Conservation (phyloP, 768 basidiomycete species). For the Hericium rajendrae region DNA sequence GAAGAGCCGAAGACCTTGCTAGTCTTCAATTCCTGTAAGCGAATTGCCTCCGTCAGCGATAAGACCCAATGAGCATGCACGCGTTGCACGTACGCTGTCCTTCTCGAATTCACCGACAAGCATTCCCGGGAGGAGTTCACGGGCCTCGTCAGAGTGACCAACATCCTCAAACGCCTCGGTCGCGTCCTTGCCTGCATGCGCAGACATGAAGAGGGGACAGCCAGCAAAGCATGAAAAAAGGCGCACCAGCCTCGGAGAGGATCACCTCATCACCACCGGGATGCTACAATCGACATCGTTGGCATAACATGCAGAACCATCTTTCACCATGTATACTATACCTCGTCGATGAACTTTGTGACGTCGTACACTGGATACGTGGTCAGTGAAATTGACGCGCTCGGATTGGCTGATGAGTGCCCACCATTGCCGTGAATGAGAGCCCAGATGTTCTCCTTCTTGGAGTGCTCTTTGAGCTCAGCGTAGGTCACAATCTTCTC, state of each 20-base stretch:
- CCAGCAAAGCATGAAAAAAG: constrained; percentile 9
- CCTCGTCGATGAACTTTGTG: constrained; percentile 93
- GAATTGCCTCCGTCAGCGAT: not conserved
- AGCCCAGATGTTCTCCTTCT: constrained; percentile 71
- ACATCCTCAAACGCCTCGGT: constrained; percentile 99
- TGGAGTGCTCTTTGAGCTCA: constrained; percentile 68
- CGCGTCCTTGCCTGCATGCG: constrained; percentile 71
- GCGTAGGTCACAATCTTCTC: constrained; percentile 56
- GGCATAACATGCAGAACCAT: not conserved
- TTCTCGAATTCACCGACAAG: constrained; percentile 73
- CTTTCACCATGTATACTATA: constrained; percentile 17
- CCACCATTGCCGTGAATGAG: constrained; percentile 80
- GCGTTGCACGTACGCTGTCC: constrained; percentile 28
- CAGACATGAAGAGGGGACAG: too few species aligned
- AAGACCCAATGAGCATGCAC: not conserved
- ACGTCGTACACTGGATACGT: constrained; percentile 74
- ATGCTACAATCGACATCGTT: constrained; percentile 42
- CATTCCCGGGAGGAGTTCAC: constrained; percentile 86
- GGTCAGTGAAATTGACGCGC: constrained; percentile 10
- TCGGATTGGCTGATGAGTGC: not conserved
- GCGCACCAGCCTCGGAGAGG: constrained; percentile 80
- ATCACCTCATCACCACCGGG: constrained; percentile 99
- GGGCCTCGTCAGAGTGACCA: constrained; percentile 97
- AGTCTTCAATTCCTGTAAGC: constrained; percentile 4
- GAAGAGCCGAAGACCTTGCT: constrained; percentile 6